Evolutionary conservation across 495 filamentous ascomycete species (phyloP), one percentile per base, ranked within the genome.

Genomic region (Penicillium desertorum): DNA sequence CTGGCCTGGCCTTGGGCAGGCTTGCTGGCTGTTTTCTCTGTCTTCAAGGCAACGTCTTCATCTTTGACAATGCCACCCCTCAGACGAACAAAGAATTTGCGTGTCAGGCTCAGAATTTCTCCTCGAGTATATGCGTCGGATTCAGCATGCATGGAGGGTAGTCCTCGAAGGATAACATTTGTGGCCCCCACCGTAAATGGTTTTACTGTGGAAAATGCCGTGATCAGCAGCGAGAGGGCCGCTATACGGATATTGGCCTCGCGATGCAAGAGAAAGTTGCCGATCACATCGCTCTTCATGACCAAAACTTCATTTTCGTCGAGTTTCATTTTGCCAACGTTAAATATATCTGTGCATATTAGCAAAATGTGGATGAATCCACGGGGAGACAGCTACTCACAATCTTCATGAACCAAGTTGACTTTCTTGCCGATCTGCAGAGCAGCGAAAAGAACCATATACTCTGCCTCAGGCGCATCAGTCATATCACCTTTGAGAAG

Each of bases 91-190:
- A 89, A 81, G 59, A 96, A 79, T 51, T 83, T 82, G 17, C 83
- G 86, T 14, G 86, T 83, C 48, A 85, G 69, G 34, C 83, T 81
- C 51, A 92, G 74, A 2, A 92, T 76, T 58, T 94, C 89, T 39
- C 90, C 85, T 49, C 93, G 82, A 57, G 88, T 81, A 60, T 91
- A 88, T 8, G 93, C 83, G 62, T 96, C 89, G n/a, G 87, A 85
- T 57, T 96, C 91, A 4, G 86, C 81, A 71, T 92, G 85, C 49
- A 95, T 83, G 3, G 84, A 79, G 3, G 82, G 77, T 0, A 97
- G 72, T 36, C 86, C 80, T 41, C 66, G 72, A 39, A 81, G 71
- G 23, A 96, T 78, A 2, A 85, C 77, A n/a, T 61, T 59, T 3
- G 92, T 78, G 0, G 85, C 79, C 42, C 67, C 73, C 4, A 73